Percentiles rank a stretch among this genome's conserved stretches.
These are phyloP conservation scores for Fusarium sacchari DNA, from an alignment of 2,329 filamentous ascomycete species.

Conservation along the genomic window DNA sequence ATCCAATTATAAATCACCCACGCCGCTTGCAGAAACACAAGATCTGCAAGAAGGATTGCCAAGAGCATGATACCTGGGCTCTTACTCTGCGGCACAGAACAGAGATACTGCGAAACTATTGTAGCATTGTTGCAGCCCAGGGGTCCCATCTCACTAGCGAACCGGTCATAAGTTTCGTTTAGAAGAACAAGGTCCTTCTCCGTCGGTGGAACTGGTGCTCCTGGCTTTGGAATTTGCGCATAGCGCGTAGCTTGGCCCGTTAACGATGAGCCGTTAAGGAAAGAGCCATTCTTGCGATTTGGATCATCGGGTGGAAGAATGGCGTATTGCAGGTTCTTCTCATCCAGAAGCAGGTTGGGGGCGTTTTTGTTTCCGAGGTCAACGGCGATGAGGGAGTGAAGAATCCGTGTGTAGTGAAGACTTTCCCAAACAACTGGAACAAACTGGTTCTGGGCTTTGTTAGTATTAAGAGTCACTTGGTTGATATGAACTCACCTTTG, in stretches of 20 bases:
- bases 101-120: conserved; percentile 24
- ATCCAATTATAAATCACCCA: conserved; percentile 18
- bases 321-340: conserved; percentile 16
- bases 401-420: conserved; percentile 9
- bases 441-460: neutral
- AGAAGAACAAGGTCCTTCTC: neutral
- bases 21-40: conserved; percentile 28
- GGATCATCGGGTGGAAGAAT: conserved; percentile 12
- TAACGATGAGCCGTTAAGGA: neutral
- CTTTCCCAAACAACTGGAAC: neutral
- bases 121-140: neutral
- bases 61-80: conserved; percentile 17
- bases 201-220: neutral
- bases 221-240: conserved; percentile 2
- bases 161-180: conserved; percentile 10
- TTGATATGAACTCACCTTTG: accelerated
- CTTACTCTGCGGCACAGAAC: conserved; percentile 21
- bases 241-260: neutral
- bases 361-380: conserved; percentile 16
- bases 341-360: neutral
- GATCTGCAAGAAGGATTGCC: conserved; percentile 18
- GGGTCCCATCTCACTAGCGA: neutral
- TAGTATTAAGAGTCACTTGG: accelerated
- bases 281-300: neutral
- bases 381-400: conserved; percentile 15